phyloP scores from a whole-genome alignment of 345 rosid genomes.

The Acer negundo region DNA sequence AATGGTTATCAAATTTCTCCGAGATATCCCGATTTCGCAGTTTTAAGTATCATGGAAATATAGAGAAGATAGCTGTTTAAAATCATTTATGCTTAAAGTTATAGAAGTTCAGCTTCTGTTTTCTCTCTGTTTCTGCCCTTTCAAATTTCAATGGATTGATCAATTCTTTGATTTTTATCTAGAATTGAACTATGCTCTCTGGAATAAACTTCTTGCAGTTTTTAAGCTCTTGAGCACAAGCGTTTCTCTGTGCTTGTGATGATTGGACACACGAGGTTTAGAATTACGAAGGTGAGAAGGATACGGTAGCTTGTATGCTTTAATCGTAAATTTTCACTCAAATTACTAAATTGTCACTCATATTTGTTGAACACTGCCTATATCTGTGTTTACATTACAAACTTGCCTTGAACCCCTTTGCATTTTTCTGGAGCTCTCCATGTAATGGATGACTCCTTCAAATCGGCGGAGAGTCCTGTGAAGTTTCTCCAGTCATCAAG shows the following conservation, averaged over 20 bases:
- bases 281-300: neutral
- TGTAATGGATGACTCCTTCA: neutral
- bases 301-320: neutral
- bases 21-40: neutral
- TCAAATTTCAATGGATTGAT: neutral
- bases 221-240: neutral
- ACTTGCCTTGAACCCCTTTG: neutral
- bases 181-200: neutral
- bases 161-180: neutral
- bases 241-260: neutral
- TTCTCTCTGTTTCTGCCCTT: neutral
- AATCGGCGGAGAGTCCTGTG: constrained; percentile 2
- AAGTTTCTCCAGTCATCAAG: constrained; percentile 41
- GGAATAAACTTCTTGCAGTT: neutral
- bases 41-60: neutral
- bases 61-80: neutral
- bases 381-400: neutral
- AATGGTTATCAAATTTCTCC: constrained; percentile 2
- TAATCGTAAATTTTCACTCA: neutral
- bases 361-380: neutral
- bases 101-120: neutral
- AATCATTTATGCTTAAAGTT: neutral
- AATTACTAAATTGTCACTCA: neutral
- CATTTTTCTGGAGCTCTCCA: constrained; percentile 24
- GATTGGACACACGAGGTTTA: no score